Conservation (phyloP, 2,329 filamentous ascomycete species). For the Thermoascus crustaceus region DNA sequence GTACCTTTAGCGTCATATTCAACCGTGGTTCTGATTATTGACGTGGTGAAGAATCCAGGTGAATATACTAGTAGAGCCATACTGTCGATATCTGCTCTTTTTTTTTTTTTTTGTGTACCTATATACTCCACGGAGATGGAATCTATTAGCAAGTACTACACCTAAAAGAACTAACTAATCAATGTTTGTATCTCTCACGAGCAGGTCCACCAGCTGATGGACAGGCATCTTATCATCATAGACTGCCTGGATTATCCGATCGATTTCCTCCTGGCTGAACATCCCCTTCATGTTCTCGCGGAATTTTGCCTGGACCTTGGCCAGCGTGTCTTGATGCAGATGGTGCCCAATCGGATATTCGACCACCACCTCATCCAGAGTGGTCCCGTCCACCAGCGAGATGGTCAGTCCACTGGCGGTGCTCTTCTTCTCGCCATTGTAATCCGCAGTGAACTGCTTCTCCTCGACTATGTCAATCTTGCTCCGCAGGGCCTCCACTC, state of each 20-base stretch:
- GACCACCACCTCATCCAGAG: conserved; percentile 16
- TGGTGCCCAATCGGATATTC: conserved; percentile 28
- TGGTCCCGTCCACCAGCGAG: conserved; percentile 10
- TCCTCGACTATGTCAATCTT: conserved; percentile 18
- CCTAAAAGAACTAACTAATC: too few species aligned
- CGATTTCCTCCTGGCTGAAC: conserved; percentile 4
- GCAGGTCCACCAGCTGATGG: too few species aligned
- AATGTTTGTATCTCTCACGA: too few species aligned
- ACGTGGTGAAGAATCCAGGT: too few species aligned
- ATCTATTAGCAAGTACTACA: too few species aligned
- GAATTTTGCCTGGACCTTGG: conserved; percentile 14
- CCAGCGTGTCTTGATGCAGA: conserved; percentile 11
- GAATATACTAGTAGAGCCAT: too few species aligned
- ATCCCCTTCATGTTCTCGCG: conserved; percentile 12
- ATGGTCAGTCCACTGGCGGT: conserved; percentile 15
- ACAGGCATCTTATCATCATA: too few species aligned
- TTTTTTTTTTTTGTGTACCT: too few species aligned
- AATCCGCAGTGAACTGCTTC: conserved; percentile 17
- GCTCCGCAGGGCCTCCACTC: conserved; percentile 11
- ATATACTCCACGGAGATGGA: too few species aligned
- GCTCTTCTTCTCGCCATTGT: conserved; percentile 13
- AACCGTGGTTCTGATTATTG: too few species aligned
- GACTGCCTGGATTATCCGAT: conserved; percentile 4
- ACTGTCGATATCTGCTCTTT: too few species aligned
- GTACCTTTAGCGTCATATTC: too few species aligned